A percentile compares a stretch with the other conserved stretches of the same genome.
These are phyloP conservation scores for Globisporangium cederbergense DNA, from an alignment of 352 stramenopile genomes.

Conservation along the genomic window DNA sequence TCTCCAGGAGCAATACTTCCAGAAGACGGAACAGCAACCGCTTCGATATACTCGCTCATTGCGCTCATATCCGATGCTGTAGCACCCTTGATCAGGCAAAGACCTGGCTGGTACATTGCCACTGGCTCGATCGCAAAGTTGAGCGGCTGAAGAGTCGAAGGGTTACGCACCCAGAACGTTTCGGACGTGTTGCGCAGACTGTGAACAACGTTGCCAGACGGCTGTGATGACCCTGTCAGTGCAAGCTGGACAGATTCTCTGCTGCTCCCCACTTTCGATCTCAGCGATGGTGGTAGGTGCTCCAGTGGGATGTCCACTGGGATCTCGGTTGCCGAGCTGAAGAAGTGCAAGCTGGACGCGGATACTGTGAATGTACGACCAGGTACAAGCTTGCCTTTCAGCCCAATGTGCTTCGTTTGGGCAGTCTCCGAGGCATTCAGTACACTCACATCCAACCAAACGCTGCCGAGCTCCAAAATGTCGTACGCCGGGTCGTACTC, in stretches of 20 bases:
- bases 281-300: constrained; percentile 37
- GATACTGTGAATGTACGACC: constrained; percentile 83
- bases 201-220: constrained; percentile 36
- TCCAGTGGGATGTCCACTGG: constrained; percentile 42
- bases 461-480: constrained; percentile 56
- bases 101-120: constrained; percentile 55
- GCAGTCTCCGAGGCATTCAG: constrained; percentile 60
- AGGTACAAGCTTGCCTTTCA: constrained; percentile 75
- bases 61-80: constrained; percentile 58
- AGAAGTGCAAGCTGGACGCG: constrained; percentile 75
- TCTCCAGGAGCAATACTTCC: constrained; percentile 70
- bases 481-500: constrained; percentile 35
- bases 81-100: constrained; percentile 65
- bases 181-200: constrained; percentile 66
- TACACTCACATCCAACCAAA: constrained; percentile 67
- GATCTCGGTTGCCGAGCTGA: constrained; percentile 60
- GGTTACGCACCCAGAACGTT: constrained; percentile 83
- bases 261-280: constrained; percentile 35
- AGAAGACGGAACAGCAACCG: constrained; percentile 60
- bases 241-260: constrained; percentile 32
- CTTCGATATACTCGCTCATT: constrained; percentile 79
- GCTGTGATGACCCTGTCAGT: constrained; percentile 19
- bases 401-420: constrained; percentile 60
- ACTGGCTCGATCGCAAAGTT: constrained; percentile 73
- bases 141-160: constrained; percentile 55